Evolutionary conservation across 257 asterid genomes (phyloP).

Genomic region (Perilla frutescens): DNA sequence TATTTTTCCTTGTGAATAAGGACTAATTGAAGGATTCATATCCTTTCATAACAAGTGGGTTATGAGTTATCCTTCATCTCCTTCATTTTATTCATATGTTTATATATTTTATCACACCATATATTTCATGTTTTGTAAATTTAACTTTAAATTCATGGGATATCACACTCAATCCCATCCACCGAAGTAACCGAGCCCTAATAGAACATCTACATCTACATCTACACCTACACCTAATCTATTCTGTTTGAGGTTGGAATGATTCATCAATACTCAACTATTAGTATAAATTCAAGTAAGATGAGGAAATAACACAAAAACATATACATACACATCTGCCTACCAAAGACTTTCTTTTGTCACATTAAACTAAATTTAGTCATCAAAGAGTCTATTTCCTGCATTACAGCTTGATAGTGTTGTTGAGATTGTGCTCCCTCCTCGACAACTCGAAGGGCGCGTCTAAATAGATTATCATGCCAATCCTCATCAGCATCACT

Average conservation of each 20-base stretch:
- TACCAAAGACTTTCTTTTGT: background rate
- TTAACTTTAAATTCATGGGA: too few species aligned
- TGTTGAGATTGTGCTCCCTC: conserved; percentile 56
- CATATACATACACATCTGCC: background rate
- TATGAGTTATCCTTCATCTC: too few species aligned
- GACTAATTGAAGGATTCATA: too few species aligned
- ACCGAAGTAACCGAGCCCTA: too few species aligned
- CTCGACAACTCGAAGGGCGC: conserved; percentile 49
- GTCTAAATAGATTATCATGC: conserved; percentile 44
- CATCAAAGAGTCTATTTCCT: conserved; percentile 45
- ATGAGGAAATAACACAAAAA: conserved; percentile 5
- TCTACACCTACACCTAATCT: too few species aligned
- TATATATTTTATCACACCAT: too few species aligned
- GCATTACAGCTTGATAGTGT: conserved; percentile 48
- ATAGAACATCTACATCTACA: too few species aligned
- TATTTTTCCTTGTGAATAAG: too few species aligned
- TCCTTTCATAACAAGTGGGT: too few species aligned
- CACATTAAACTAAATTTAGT: conserved; percentile 34
- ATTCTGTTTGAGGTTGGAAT: background rate
- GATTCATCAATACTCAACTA: background rate
- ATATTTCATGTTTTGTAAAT: too few species aligned
- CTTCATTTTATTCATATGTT: too few species aligned
- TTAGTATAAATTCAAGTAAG: background rate
- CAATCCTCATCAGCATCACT: conserved; percentile 42
- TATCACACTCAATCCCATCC: too few species aligned